Percentiles rank a stretch among this genome's conserved stretches.
Evolutionary conservation across 1,139 yeast genomes (phyloP).

Genomic region (Candida sojae): DNA sequence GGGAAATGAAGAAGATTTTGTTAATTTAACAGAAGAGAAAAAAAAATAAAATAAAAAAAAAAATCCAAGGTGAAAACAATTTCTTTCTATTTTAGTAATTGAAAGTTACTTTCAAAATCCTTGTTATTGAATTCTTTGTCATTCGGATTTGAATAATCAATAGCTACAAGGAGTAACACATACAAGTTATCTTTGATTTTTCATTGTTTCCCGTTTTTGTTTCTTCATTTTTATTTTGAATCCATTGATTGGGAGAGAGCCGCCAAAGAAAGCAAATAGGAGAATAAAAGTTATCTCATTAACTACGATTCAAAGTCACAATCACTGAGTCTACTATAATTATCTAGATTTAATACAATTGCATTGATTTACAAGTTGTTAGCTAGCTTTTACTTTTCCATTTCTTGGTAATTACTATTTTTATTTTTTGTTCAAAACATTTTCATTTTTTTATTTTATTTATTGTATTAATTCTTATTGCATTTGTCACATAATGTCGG

Average conservation of each 20-base stretch:
- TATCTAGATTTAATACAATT: background rate
- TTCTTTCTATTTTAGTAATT: background rate
- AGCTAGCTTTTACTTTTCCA: background rate
- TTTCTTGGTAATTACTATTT: background rate
- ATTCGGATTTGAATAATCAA: too few species aligned
- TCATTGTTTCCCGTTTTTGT: too few species aligned
- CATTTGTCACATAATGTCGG: slow-evolving; percentile 51
- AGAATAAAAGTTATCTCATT: too few species aligned
- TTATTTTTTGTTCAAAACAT: background rate
- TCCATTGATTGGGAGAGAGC: too few species aligned
- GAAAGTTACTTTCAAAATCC: too few species aligned
- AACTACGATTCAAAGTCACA: too few species aligned
- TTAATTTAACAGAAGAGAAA: background rate
- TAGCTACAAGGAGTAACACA: too few species aligned
- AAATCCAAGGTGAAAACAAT: background rate
- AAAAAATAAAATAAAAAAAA: background rate
- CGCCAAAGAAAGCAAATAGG: too few species aligned
- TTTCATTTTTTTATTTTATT: background rate
- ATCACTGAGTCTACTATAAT: too few species aligned
- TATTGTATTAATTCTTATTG: slow-evolving; percentile 2
- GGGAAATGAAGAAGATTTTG: background rate
- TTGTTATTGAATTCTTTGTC: too few species aligned
- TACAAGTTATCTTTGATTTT: too few species aligned
- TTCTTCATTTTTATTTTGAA: too few species aligned
- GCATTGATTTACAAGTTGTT: background rate